Evolutionary conservation across 228 moss, liverwort and hornwort species (phyloP).

Genomic region (Sphagnum magellanicum): DNA sequence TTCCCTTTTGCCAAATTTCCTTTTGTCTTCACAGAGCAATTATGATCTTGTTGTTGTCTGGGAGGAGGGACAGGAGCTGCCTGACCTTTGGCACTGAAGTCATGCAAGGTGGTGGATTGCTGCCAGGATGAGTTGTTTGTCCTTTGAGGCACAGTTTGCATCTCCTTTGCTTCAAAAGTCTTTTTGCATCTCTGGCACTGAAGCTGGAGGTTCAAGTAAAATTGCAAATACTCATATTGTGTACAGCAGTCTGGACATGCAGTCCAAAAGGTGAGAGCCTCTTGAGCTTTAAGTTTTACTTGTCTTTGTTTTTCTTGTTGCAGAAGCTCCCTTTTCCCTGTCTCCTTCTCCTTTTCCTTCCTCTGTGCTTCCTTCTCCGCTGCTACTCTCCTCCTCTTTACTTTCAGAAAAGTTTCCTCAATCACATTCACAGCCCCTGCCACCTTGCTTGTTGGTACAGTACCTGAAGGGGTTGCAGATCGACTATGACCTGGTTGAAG

Average conservation of each 20-base stretch:
- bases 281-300: slow-evolving; percentile 30
- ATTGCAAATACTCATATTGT: slow-evolving; percentile 76
- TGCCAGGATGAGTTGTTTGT: slow-evolving; percentile 19
- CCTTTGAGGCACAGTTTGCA: slow-evolving; percentile 24
- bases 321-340: slow-evolving; percentile 29
- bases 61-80: too few species aligned
- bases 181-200: slow-evolving; percentile 70
- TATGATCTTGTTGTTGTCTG: too few species aligned
- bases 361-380: slow-evolving; percentile 71
- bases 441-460: too few species aligned
- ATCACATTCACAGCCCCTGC: slow-evolving; percentile 47
- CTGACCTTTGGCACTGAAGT: too few species aligned
- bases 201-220: slow-evolving; percentile 54
- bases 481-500: too few species aligned
- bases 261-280: slow-evolving; percentile 76
- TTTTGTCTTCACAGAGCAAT: too few species aligned
- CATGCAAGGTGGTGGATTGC: not conserved
- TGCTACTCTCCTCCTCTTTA: slow-evolving; percentile 59
- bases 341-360: slow-evolving; percentile 50
- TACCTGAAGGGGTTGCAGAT: too few species aligned
- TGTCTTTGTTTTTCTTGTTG: slow-evolving; percentile 22
- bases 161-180: slow-evolving; percentile 57
- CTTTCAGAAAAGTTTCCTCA: slow-evolving; percentile 56
- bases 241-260: slow-evolving; percentile 67
- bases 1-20: too few species aligned